Evolutionary conservation across 2,329 filamentous ascomycete genomes (phyloP).

Genomic region (Diaporthe vexans): DNA sequence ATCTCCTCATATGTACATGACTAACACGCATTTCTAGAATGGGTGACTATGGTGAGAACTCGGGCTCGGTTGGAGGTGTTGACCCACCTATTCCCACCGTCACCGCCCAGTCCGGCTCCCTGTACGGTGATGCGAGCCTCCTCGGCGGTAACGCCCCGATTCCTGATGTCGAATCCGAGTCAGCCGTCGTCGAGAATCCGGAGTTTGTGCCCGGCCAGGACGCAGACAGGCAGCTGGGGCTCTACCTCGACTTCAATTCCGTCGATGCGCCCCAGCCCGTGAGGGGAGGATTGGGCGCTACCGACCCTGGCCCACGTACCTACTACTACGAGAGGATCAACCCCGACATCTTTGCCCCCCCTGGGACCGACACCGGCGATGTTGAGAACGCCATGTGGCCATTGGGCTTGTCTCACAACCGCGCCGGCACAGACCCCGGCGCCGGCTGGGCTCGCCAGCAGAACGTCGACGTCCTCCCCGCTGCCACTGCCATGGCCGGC

Average conservation of each 20-base stretch:
- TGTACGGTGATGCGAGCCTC: constrained; percentile 56
- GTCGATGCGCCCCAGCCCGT: constrained; percentile 68
- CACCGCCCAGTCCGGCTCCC: constrained; percentile 54
- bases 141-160: constrained; percentile 57
- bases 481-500: constrained; percentile 66
- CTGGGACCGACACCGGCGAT: constrained; percentile 65
- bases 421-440: constrained; percentile 56
- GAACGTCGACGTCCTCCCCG: constrained; percentile 64
- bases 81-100: constrained; percentile 55
- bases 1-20: not conserved
- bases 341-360: constrained; percentile 67
- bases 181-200: constrained; percentile 55
- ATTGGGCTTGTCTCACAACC: constrained; percentile 64
- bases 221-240: constrained; percentile 62
- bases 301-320: constrained; percentile 65
- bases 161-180: constrained; percentile 52
- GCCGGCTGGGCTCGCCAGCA: constrained; percentile 70
- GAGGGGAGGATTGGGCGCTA: constrained; percentile 63
- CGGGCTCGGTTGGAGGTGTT: constrained; percentile 58
- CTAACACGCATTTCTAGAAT: constrained; percentile 47
- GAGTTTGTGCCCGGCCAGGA: constrained; percentile 65
- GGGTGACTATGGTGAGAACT: constrained; percentile 57
- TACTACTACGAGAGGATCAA: constrained; percentile 64
- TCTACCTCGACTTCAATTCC: constrained; percentile 67
- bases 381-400: constrained; percentile 66